Percentiles rank a stretch among this genome's conserved stretches.
Conservation (phyloP, 2,329 filamentous ascomycete genomes). For the Xylariaceae sp. region DNA sequence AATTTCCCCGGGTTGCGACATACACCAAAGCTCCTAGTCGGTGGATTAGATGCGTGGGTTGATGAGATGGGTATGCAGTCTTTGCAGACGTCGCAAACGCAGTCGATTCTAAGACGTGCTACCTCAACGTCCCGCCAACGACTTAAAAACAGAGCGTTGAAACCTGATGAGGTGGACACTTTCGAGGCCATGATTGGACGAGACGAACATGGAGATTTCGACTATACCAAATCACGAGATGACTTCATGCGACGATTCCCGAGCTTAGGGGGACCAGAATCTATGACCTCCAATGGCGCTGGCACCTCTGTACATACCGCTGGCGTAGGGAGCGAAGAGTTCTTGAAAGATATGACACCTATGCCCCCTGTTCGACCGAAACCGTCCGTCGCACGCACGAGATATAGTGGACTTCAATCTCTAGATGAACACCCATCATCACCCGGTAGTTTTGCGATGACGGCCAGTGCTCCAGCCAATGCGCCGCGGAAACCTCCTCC, state of each 20-base stretch:
- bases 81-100: slow-evolving; percentile 40
- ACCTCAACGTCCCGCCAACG: slow-evolving; percentile 30
- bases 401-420: slow-evolving; percentile 67
- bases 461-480: slow-evolving; percentile 34
- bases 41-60: slow-evolving; percentile 81
- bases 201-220: slow-evolving; percentile 46
- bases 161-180: slow-evolving; percentile 70
- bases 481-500: slow-evolving; percentile 28
- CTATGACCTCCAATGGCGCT: slow-evolving; percentile 45
- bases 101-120: slow-evolving; percentile 9
- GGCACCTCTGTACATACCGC: slow-evolving; percentile 25
- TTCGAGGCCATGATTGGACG: slow-evolving; percentile 74
- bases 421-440: slow-evolving; percentile 31
- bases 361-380: slow-evolving; percentile 61
- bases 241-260: slow-evolving; percentile 82
- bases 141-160: slow-evolving; percentile 51
- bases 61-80: slow-evolving; percentile 71
- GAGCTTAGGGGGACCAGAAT: slow-evolving; percentile 58
- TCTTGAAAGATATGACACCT: slow-evolving; percentile 44
- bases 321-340: slow-evolving; percentile 33
- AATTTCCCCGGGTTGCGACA: slow-evolving; percentile 71
- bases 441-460: slow-evolving; percentile 38
- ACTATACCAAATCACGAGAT: slow-evolving; percentile 66
- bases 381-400: slow-evolving; percentile 62
- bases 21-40: slow-evolving; percentile 70